phyloP scores from a whole-genome alignment of 2,329 filamentous ascomycete species.

The Trichoderma atrobrunneum region DNA sequence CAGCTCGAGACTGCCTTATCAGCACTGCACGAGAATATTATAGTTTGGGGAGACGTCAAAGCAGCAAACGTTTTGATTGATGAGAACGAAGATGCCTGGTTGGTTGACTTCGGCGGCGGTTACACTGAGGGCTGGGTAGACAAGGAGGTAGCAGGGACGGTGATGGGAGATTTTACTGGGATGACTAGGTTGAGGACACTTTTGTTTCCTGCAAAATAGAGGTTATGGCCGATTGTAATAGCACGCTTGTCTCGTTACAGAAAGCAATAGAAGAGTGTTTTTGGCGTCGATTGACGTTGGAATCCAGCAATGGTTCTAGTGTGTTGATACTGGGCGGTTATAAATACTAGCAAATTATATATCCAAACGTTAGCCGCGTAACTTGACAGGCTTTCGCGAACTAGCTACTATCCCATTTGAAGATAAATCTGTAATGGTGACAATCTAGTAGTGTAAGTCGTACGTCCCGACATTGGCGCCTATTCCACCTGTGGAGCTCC shows the following conservation, averaged over 20 bases:
- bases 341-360: no score
- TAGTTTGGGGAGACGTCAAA: neutral
- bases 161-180: neutral
- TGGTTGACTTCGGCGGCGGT: neutral
- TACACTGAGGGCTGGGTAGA: neutral
- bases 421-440: no score
- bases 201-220: neutral
- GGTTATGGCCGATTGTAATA: neutral
- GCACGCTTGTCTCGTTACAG: neutral
- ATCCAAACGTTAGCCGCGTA: no score
- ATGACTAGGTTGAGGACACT: neutral
- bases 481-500: no score
- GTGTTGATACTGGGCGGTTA: no score
- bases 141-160: neutral
- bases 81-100: neutral
- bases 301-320: neutral
- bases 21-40: neutral
- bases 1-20: neutral
- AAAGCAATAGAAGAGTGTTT: neutral
- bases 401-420: no score
- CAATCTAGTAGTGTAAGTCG: no score
- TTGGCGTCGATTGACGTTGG: neutral
- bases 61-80: neutral
- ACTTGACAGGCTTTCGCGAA: no score
- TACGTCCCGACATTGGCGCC: no score